These are phyloP conservation scores for Neurospora africana DNA, from an alignment of 495 filamentous ascomycete genomes.

Conservation along the genomic window DNA sequence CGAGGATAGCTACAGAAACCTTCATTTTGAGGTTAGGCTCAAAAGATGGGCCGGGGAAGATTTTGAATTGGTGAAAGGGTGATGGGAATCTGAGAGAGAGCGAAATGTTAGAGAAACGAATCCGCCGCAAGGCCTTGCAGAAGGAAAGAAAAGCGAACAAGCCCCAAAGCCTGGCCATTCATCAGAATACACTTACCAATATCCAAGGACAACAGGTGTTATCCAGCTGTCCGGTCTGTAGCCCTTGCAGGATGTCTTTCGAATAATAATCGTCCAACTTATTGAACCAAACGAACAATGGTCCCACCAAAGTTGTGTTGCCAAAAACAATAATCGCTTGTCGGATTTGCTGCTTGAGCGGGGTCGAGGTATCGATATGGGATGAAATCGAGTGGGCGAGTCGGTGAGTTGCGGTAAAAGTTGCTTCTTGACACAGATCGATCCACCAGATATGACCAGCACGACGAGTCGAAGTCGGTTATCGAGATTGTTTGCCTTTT, in stretches of 20 bases:
- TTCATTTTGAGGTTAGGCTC: slow-evolving; percentile 18
- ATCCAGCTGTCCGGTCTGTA: background rate
- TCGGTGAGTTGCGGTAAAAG: background rate
- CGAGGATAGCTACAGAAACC: slow-evolving; percentile 14
- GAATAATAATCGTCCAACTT: background rate
- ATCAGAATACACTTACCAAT: background rate
- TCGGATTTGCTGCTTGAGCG: background rate
- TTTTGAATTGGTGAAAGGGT: slow-evolving; percentile 5
- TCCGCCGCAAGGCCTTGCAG: background rate
- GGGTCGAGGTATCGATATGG: background rate
- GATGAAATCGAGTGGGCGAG: background rate
- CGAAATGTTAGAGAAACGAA: background rate
- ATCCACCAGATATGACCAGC: background rate
- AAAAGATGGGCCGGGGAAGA: background rate
- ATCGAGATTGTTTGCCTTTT: background rate
- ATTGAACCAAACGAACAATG: background rate
- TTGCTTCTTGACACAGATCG: background rate
- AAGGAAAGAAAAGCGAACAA: background rate
- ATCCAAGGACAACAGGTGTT: background rate
- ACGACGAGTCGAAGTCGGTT: background rate
- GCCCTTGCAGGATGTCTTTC: background rate
- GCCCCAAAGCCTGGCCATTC: background rate
- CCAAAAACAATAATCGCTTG: background rate
- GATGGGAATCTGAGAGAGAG: background rate
- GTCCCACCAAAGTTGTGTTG: background rate